Evolutionary conservation across 75 land plant species (phyloP), one percentile per base, ranked within the genome.

Genomic region (Isoetes taiwanensis): DNA sequence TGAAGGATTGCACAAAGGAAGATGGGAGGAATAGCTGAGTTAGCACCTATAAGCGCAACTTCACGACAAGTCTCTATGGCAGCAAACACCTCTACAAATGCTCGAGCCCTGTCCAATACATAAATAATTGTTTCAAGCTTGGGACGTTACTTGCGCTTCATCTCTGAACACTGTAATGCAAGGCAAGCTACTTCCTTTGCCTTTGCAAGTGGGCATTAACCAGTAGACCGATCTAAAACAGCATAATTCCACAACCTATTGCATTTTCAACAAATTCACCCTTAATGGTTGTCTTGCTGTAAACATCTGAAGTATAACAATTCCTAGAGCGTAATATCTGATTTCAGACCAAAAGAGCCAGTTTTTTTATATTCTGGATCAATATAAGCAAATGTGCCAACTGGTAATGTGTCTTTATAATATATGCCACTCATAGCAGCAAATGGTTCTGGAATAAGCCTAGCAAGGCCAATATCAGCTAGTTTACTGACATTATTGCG

Each of bases 401-500:
- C 50, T 3, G 50, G 50, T 6, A 19, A 14, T 1, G 62, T 59
- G 48, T 25, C 41, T 3, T 34, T 17, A 19, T 12, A 21, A 23
- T 46, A 46, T n/a, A 23, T 14, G 2, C 20, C 48, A 34, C 41
- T 26, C 32, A 23, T 39, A 12, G 41, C 52, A 1, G 68, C 59
- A 0, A 63, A 33, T 3, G 64, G 5, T 14, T 30, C 30, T 3
- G 70, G 70, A 32, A 65, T 20, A 0, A 72, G 70, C 12, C 62
- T 62, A 6, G 75, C 70, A 5, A 66, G 58, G 3, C 75, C 75
- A 10, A 66, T 64, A 17, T 72, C 75, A 12, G 58, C 40, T 14
- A 72, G 50, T 41, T 72, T 72, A 59, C 70, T 66, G 2, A 31
- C 54, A 24, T 58, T 52, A 46, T 61, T 59, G 30, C 50, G 61